Conservation (phyloP, 345 rosid genomes). For the Raphanus sativus region DNA sequence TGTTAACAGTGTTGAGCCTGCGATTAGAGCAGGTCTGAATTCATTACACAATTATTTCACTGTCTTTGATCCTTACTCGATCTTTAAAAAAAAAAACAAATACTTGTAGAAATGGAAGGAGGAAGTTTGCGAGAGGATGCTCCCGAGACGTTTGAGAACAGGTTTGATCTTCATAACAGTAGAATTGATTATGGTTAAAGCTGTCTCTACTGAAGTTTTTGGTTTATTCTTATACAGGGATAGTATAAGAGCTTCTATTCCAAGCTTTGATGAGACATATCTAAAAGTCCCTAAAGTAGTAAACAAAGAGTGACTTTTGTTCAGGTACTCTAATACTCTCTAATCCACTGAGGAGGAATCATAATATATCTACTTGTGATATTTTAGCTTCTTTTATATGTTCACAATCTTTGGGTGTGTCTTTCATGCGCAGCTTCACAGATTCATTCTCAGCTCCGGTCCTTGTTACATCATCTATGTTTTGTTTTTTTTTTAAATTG, state of each 20-base stretch:
- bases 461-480: background rate
- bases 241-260: slow-evolving; percentile 53
- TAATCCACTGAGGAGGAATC: background rate
- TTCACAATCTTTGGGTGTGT: background rate
- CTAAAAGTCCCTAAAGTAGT: slow-evolving; percentile 53
- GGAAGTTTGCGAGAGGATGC: slow-evolving; percentile 64
- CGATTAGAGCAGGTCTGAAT: slow-evolving; percentile 53
- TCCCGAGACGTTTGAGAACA: slow-evolving; percentile 61
- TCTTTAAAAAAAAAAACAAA: background rate
- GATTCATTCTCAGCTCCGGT: slow-evolving; percentile 1
- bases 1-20: slow-evolving; percentile 67
- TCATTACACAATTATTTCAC: background rate
- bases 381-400: background rate
- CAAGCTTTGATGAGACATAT: slow-evolving; percentile 64
- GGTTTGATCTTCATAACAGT: slow-evolving; percentile 39
- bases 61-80: background rate
- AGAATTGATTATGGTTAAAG: background rate
- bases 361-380: background rate
- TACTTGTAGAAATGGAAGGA: slow-evolving; percentile 56
- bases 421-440: slow-evolving; percentile 15
- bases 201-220: slow-evolving; percentile 5
- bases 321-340: slow-evolving; percentile 23
- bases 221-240: slow-evolving; percentile 43
- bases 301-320: slow-evolving; percentile 56
- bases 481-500: background rate